phyloP scores from a whole-genome alignment of 768 basidiomycete genomes.

The Termitomyces sp. region DNA sequence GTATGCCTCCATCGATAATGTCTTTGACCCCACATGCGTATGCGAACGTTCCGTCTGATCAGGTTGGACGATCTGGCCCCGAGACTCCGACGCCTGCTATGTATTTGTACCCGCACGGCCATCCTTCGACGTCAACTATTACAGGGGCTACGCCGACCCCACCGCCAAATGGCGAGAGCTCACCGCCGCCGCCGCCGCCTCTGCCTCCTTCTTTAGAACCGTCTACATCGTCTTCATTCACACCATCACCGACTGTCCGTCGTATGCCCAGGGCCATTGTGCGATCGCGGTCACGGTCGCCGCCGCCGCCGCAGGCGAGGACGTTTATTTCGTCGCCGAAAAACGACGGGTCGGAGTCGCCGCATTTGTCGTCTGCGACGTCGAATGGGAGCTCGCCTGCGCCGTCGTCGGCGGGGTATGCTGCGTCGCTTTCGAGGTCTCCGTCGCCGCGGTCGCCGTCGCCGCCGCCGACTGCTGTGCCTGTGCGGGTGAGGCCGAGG shows the following conservation, averaged over 20 bases:
- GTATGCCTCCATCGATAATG: conserved; percentile 30
- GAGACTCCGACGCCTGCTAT: conserved; percentile 38
- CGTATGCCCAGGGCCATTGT: conserved; percentile 10
- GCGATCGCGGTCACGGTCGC: conserved; percentile 16
- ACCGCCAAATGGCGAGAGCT: conserved; percentile 11
- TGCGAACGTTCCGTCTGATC: conserved; percentile 13
- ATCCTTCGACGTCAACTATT: conserved; percentile 47
- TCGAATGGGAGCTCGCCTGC: conserved; percentile 52
- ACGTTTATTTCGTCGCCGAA: conserved; percentile 3
- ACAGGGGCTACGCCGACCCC: conserved; percentile 35
- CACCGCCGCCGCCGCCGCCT: background rate
- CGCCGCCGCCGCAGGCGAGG: conserved; percentile 3
- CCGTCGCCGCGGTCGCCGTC: conserved; percentile 36
- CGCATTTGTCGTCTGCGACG: conserved; percentile 19
- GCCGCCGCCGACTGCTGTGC: conserved; percentile 28
- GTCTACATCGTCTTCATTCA: conserved; percentile 15
- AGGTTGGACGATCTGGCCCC: conserved; percentile 26
- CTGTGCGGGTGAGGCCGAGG: conserved; percentile 9
- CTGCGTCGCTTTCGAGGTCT: conserved; percentile 46
- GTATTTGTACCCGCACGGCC: conserved; percentile 36
- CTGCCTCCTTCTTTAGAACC: conserved; percentile 11
- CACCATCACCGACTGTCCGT: conserved; percentile 16
- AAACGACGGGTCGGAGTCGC: conserved; percentile 17
- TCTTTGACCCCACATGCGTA: conserved; percentile 29
- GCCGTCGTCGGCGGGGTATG: conserved; percentile 53